These are phyloP conservation scores for Kodamaea fukazawae DNA, from an alignment of 805 yeast species.

Conservation along the genomic window DNA sequence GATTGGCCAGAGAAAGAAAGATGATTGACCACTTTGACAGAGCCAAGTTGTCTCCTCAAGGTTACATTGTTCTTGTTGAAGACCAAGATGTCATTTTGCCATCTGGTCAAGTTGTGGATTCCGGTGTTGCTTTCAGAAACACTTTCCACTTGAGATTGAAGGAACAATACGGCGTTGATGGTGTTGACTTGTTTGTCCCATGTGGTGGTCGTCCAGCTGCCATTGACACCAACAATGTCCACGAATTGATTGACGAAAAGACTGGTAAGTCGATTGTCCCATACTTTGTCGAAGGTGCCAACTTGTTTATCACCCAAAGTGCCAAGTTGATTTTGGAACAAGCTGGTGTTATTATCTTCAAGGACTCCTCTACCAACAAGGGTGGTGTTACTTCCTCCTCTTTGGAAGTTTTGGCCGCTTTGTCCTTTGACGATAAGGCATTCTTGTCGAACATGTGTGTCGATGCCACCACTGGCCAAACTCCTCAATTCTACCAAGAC, in stretches of 20 bases:
- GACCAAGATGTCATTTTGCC: conserved; percentile 80
- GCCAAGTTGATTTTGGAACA: conserved; percentile 84
- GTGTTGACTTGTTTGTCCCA: conserved; percentile 86
- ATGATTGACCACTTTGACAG: conserved; percentile 71
- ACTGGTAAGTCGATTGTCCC: conserved; percentile 79
- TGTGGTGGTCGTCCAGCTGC: conserved; percentile 99
- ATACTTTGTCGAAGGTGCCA: conserved; percentile 96
- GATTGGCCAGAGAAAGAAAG: conserved; percentile 74
- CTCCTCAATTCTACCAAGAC: conserved; percentile 73
- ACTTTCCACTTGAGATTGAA: conserved; percentile 76
- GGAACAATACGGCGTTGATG: conserved; percentile 55
- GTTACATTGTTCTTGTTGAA: conserved; percentile 82
- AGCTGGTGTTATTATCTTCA: conserved; percentile 84
- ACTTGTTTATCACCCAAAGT: conserved; percentile 88
- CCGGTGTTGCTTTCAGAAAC: conserved; percentile 89
- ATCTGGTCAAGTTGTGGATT: conserved; percentile 66
- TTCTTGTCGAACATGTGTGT: conserved; percentile 80
- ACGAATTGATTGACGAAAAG: conserved; percentile 63
- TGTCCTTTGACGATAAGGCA: conserved; percentile 81
- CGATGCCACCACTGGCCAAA: conserved; percentile 46
- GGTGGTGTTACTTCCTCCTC: conserved; percentile 99
- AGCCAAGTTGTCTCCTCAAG: conserved; percentile 64
- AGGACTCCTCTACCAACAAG: conserved; percentile 96
- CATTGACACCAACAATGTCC: conserved; percentile 80
- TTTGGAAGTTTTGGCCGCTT: conserved; percentile 89